Evolutionary conservation across 176 grass and related monocot species (phyloP).

Genomic region (Zizania latifolia): DNA sequence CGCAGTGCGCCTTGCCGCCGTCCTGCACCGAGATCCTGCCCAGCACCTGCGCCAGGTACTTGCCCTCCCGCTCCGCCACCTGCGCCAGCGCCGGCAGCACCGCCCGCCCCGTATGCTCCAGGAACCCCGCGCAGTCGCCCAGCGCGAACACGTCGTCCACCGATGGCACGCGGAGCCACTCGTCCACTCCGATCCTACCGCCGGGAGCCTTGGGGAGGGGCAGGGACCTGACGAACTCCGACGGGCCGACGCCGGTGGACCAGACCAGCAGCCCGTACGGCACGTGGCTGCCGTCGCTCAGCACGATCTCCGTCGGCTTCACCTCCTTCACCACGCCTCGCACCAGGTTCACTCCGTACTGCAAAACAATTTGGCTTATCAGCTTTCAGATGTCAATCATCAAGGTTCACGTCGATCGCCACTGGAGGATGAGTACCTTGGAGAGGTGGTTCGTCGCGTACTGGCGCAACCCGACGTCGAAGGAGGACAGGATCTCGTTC

Average conservation of each 20-base stretch:
- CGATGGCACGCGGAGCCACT: constrained; percentile 72
- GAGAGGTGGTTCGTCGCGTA: constrained; percentile 82
- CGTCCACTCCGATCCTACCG: constrained; percentile 82
- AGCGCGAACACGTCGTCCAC: constrained; percentile 78
- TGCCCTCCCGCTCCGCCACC: constrained; percentile 92
- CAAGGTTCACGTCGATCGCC: background rate
- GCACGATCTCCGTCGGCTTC: constrained; percentile 42
- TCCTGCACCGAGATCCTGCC: constrained; percentile 47
- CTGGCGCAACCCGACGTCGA: constrained; percentile 64
- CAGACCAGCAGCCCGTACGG: constrained; percentile 83
- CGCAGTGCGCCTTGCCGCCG: constrained; percentile 57
- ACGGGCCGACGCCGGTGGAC: constrained; percentile 89
- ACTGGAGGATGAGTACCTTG: constrained; percentile 31
- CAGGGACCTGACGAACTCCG: constrained; percentile 55
- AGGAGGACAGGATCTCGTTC: constrained; percentile 87
- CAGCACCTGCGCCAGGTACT: constrained; percentile 55
- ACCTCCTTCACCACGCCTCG: constrained; percentile 80
- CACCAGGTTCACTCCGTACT: constrained; percentile 78
- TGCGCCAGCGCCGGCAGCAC: constrained; percentile 94
- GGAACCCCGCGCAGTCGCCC: constrained; percentile 89
- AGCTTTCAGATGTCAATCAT: background rate
- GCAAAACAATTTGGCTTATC: background rate
- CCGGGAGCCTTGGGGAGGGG: constrained; percentile 63
- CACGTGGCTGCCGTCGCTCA: constrained; percentile 61
- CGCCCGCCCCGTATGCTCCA: constrained; percentile 56